Evolutionary conservation across 2,329 filamentous ascomycete species (phyloP).

Genomic region (Sarocladium brachiariae): DNA sequence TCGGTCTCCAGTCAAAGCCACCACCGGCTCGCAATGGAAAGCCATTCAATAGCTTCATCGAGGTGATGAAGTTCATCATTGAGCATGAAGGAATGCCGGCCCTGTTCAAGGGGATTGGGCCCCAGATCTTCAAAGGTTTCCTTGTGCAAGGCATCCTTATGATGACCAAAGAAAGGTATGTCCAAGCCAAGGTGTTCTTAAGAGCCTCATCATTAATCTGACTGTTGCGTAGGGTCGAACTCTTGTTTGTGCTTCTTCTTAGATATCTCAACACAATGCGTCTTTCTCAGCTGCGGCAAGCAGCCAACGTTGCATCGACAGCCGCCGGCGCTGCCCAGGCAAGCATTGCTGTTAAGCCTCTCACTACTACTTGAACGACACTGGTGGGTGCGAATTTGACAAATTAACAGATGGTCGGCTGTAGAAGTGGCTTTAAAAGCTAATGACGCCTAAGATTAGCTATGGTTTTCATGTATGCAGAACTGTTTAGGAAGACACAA

Average conservation of each 20-base stretch:
- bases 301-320: constrained; percentile 55
- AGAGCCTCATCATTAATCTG: no score
- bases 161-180: constrained; percentile 96
- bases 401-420: no score
- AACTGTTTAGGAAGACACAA: no score
- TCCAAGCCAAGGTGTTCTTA: no score
- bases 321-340: constrained; percentile 36
- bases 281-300: constrained; percentile 61
- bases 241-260: constrained; percentile 80
- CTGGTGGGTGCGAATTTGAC: no score
- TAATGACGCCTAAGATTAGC: no score
- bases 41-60: constrained; percentile 85
- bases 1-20: constrained; percentile 89
- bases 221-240: constrained; percentile 59
- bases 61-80: constrained; percentile 93
- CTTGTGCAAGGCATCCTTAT: constrained; percentile 93
- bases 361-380: constrained; percentile 19
- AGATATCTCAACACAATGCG: constrained; percentile 69
- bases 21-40: constrained; percentile 78
- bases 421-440: no score
- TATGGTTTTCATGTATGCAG: no score
- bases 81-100: constrained; percentile 75
- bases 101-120: constrained; percentile 95
- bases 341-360: constrained; percentile 29
- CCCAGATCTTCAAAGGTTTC: constrained; percentile 87